Evolutionary conservation across 2,329 filamentous ascomycete genomes (phyloP).

Genomic region (Aspergillus hortae): DNA sequence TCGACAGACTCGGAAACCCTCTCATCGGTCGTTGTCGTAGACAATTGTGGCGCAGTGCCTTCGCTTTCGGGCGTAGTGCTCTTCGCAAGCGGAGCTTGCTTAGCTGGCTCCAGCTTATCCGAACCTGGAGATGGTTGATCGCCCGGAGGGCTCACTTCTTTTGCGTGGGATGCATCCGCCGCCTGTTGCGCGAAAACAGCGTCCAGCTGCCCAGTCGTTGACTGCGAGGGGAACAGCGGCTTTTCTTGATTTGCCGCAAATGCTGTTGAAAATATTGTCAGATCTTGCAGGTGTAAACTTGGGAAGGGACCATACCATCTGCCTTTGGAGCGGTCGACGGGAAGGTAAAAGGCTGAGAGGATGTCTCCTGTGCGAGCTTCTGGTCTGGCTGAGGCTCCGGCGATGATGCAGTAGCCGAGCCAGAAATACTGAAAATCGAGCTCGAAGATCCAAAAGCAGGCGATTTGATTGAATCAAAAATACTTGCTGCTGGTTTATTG

Average conservation of each 20-base stretch:
- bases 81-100: too few species aligned
- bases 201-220: too few species aligned
- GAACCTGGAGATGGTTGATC: too few species aligned
- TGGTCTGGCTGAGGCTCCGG: not conserved
- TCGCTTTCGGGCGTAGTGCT: too few species aligned
- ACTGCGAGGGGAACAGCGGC: not conserved
- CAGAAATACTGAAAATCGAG: conserved; percentile 10
- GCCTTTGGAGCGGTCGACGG: conserved; percentile 5
- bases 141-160: too few species aligned
- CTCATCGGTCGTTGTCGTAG: too few species aligned
- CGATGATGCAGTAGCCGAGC: not conserved
- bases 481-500: conserved; percentile 12
- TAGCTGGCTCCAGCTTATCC: too few species aligned
- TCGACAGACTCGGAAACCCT: too few species aligned
- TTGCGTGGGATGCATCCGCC: too few species aligned
- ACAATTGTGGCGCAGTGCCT: too few species aligned
- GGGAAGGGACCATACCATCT: conserved; percentile 9
- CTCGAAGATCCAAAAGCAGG: not conserved
- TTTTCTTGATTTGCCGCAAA: conserved; percentile 5
- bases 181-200: too few species aligned
- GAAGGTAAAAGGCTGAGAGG: conserved; percentile 2
- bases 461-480: conserved; percentile 11
- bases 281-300: not conserved
- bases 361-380: not conserved
- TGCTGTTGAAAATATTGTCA: not conserved